Conservation (phyloP, 2,329 filamentous ascomycete genomes). For the Penicillium sp. region DNA sequence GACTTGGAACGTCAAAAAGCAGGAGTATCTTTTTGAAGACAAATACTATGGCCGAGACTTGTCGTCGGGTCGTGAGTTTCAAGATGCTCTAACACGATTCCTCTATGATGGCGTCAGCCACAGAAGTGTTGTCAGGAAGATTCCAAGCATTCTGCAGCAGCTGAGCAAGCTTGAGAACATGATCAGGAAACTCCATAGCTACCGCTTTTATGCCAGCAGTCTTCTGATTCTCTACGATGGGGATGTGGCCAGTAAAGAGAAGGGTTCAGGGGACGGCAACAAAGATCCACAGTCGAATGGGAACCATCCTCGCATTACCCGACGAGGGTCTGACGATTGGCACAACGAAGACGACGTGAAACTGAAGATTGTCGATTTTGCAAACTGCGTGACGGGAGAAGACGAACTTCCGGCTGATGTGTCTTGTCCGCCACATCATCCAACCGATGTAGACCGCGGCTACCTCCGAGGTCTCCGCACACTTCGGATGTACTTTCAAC, state of each 20-base stretch:
- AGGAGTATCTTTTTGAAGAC: conserved; percentile 91
- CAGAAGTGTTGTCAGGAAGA: conserved; percentile 75
- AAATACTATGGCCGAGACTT: conserved; percentile 93
- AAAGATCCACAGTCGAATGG: conserved; percentile 12
- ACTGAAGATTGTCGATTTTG: conserved; percentile 97
- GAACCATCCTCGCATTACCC: conserved; percentile 31
- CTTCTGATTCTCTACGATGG: conserved; percentile 95
- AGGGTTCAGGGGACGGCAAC: conserved; percentile 20
- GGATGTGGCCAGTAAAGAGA: conserved; percentile 39
- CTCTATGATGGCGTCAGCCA: conserved; percentile 85
- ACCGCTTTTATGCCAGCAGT: conserved; percentile 93
- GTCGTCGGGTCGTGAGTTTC: conserved; percentile 83
- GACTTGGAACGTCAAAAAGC: conserved; percentile 81
- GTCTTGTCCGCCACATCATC: conserved; percentile 75
- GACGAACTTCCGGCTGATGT: conserved; percentile 58
- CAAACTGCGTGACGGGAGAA: conserved; percentile 90
- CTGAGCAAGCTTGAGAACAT: conserved; percentile 78
- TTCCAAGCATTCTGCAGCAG: conserved; percentile 81
- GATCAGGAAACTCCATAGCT: conserved; percentile 72
- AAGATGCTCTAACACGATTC: conserved; percentile 81
- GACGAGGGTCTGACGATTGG: conserved; percentile 31
- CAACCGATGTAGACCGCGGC: conserved; percentile 76
- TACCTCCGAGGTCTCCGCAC: conserved; percentile 82
- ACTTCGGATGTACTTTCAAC: conserved; percentile 77
- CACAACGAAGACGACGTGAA: conserved; percentile 51